Conservation (phyloP, 345 rosid species). For the Triadica sebifera region DNA sequence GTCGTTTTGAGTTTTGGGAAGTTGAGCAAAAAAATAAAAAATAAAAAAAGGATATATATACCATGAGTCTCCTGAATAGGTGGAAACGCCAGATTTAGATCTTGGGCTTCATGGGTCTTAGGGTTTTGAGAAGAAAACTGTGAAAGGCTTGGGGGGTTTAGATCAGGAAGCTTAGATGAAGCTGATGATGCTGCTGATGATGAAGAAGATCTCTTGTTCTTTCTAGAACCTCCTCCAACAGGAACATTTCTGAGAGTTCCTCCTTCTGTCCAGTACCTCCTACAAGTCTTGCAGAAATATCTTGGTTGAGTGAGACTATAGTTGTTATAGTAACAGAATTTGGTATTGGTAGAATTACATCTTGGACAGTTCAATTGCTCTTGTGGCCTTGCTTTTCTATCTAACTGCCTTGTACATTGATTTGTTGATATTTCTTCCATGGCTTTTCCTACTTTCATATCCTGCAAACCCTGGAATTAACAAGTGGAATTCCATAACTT, state of each 20-base stretch:
- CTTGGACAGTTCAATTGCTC: constrained; percentile 36
- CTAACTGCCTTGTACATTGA: constrained; percentile 20
- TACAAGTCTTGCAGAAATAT: constrained; percentile 34
- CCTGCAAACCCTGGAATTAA: constrained; percentile 26
- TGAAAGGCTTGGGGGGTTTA: constrained; percentile 44
- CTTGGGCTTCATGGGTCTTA: constrained; percentile 39
- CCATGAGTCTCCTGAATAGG: constrained; percentile 34
- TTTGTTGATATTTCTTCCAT: constrained; percentile 27
- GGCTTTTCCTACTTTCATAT: constrained; percentile 18
- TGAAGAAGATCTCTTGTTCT: constrained; percentile 41
- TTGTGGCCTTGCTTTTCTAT: constrained; percentile 31
- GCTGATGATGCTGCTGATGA: constrained; percentile 20
- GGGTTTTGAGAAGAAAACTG: constrained; percentile 44
- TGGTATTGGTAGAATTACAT: constrained; percentile 30
- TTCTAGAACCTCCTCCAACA: constrained; percentile 56
- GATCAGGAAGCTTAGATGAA: constrained; percentile 39
- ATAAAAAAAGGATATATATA: no score
- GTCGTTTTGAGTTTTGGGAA: background rate
- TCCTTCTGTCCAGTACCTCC: constrained; percentile 54
- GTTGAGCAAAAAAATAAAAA: no score
- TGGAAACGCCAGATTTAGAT: constrained; percentile 46
- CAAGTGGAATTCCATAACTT: background rate
- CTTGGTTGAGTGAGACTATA: constrained; percentile 32
- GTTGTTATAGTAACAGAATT: constrained; percentile 32
- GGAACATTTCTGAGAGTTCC: constrained; percentile 59